Evolutionary conservation across 2,329 filamentous ascomycete species (phyloP), one percentile per base, ranked within the genome.

Genomic region (Coniochaeta sp.): DNA sequence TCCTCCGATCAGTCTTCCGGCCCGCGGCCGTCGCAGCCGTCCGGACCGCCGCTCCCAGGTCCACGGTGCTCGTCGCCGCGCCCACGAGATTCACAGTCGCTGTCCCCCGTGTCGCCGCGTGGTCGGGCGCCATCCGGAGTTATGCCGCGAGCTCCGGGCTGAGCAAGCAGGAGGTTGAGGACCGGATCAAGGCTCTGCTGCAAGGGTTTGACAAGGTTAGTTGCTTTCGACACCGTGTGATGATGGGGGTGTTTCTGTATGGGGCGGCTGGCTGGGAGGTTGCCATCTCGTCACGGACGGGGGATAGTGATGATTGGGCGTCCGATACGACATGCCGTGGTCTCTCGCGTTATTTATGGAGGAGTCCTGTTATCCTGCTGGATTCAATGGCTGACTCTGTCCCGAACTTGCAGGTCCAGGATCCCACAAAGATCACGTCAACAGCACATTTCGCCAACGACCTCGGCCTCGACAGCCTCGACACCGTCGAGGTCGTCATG

Each of bases 401-500:
- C 4, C 8, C 3, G 8, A 10, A 12, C 32, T 14, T 12, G 28
- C 54, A 56, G 54, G 54, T 56, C 54, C 54, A 56, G 54, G 54
- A 57, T 19, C 55, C 55, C 4, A 14, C 19, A 17, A 64, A 98
- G 93, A 91, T 99, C 74, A 91, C 87, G 71, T 79, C 85, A 65
- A 82, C 81, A 59, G 89, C 93, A 62, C 93, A 98, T 85, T 99
- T 99, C 80, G 85, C 91, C 74, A 98, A 97, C 77, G 93, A 99
- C 79, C 89, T 99, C 65, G 95, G 93, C 66, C 83, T 99, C 71
- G 95, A 99, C 82, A 96, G 90, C 79, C 85, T 99, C 77, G 95
- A 99, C 77, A 97, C 95, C 65, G 95, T 99, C 65, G 95, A 99
- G 84, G 95, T 99, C 67, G 95, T 99, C 70, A 99, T 99, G 95